Conservation (phyloP, 2,329 filamentous ascomycete genomes). For the Fusarium sp. region DNA sequence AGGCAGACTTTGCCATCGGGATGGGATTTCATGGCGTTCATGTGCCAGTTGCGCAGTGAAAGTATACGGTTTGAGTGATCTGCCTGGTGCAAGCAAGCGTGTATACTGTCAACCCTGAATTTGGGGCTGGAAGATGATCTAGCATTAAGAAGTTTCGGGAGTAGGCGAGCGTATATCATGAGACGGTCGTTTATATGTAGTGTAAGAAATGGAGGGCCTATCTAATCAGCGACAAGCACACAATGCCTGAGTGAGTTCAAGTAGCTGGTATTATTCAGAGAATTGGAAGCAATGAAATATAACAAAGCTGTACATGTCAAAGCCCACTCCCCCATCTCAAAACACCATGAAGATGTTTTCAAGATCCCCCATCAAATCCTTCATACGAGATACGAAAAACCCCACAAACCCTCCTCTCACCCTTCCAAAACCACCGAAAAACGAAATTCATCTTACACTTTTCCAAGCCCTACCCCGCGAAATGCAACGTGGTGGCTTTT, state of each 20-base stretch:
- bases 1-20: constrained; percentile 69
- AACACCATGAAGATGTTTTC: neutral
- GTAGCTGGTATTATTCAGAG: neutral
- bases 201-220: neutral
- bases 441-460: neutral
- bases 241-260: neutral
- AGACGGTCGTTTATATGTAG: neutral
- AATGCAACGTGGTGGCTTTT: constrained; percentile 41
- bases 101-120: neutral
- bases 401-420: neutral
- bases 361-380: neutral
- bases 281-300: neutral
- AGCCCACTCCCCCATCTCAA: neutral
- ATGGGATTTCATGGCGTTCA: constrained; percentile 76
- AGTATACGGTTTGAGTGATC: neutral
- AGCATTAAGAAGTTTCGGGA: neutral
- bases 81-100: neutral
- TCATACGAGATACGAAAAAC: constrained; percentile 10
- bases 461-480: constrained; percentile 38
- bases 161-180: neutral
- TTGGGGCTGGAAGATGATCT: neutral
- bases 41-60: constrained; percentile 29
- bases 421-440: constrained; percentile 10
- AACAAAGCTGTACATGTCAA: neutral
- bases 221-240: neutral